Evolutionary conservation across 768 basidiomycete genomes (phyloP).

Genomic region (Leucogyrophana mollusca): DNA sequence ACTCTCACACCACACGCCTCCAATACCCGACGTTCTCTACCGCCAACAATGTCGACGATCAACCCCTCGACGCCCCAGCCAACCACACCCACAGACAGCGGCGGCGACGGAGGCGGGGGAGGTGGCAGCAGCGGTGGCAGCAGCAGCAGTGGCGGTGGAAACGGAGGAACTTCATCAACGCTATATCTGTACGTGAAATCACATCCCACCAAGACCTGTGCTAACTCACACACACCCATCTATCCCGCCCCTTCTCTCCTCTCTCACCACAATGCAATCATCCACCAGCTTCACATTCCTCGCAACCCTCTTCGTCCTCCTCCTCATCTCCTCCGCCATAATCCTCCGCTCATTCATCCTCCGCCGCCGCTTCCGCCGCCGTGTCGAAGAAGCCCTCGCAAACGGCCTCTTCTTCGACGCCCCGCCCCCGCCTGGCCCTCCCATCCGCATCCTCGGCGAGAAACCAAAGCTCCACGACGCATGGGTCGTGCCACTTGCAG

Average conservation of each 20-base stretch:
- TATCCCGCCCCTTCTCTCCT: too few relatives aligned
- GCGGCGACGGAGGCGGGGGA: background rate
- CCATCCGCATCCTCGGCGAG: conserved; percentile 42
- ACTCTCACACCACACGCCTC: too few relatives aligned
- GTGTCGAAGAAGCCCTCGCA: conserved; percentile 51
- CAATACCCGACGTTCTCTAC: conserved; percentile 1
- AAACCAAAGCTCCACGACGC: conserved; percentile 52
- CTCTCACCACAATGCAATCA: background rate
- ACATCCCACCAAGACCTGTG: conserved; percentile 3
- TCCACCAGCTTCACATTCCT: conserved; percentile 64
- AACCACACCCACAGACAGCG: background rate
- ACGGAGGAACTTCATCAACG: conserved; percentile 14
- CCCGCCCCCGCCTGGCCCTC: conserved; percentile 27
- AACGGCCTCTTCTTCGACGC: conserved; percentile 42
- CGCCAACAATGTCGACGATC: conserved; percentile 4
- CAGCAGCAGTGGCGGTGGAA: too few relatives aligned
- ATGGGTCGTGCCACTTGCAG: conserved; percentile 34
- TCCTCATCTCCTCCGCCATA: conserved; percentile 62
- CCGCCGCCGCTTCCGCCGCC: conserved; percentile 55
- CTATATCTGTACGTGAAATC: conserved; percentile 28
- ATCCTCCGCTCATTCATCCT: conserved; percentile 62
- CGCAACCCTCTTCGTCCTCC: conserved; percentile 66
- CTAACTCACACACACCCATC: conserved; percentile 1
- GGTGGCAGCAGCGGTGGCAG: too few relatives aligned
- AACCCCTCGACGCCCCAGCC: conserved; percentile 1